Evolutionary conservation across 257 asterid genomes (phyloP).

Genomic region (Nicotiana tabacum): DNA sequence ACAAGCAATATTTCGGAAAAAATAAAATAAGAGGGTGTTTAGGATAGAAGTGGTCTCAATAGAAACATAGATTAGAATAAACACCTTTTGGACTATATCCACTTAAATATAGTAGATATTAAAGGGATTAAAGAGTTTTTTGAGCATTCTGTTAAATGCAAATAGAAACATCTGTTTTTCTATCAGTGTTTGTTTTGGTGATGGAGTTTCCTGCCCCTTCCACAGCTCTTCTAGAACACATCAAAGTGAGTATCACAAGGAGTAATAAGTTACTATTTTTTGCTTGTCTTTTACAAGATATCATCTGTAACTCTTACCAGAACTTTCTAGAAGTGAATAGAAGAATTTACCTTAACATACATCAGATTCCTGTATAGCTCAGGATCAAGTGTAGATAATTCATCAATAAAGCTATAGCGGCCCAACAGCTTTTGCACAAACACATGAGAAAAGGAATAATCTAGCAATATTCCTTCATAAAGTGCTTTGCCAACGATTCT

Average conservation of each 20-base stretch:
- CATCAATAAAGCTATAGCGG: slow-evolving; percentile 94
- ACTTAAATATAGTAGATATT: neutral
- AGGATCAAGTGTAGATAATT: slow-evolving; percentile 90
- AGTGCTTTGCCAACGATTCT: slow-evolving; percentile 91
- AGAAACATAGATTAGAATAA: neutral
- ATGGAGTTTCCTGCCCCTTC: neutral
- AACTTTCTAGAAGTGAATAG: slow-evolving; percentile 11
- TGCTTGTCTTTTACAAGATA: neutral
- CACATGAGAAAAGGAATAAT: slow-evolving; percentile 87
- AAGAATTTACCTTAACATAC: slow-evolving; percentile 79
- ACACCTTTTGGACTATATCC: neutral
- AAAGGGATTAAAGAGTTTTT: neutral
- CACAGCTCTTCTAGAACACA: neutral
- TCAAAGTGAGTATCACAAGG: slow-evolving; percentile 4
- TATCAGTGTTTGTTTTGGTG: neutral
- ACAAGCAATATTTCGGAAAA: neutral
- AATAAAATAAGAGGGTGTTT: neutral
- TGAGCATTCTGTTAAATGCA: slow-evolving; percentile 1
- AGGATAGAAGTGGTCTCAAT: neutral
- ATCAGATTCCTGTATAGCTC: slow-evolving; percentile 86
- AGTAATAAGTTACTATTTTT: neutral
- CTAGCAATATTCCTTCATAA: slow-evolving; percentile 90
- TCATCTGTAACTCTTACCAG: slow-evolving; percentile 3
- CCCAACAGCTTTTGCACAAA: slow-evolving; percentile 93
- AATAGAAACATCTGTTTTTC: neutral